phyloP scores from a whole-genome alignment of 2,329 filamentous ascomycete genomes.

The Balansia obtecta region DNA sequence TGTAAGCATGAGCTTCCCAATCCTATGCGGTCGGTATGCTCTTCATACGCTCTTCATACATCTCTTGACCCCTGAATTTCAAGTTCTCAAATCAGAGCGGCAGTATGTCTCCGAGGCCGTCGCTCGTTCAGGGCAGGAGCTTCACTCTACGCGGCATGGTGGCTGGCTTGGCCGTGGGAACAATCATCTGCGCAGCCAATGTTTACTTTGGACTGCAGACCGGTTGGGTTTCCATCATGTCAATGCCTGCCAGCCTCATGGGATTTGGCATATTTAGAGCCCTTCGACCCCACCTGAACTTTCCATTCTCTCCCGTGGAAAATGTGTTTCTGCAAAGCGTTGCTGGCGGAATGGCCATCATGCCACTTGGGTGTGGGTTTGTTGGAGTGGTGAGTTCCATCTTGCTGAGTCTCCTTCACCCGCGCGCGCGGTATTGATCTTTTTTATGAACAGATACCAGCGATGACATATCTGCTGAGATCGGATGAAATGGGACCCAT shows the following conservation, averaged over 20 bases:
- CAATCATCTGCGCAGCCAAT: constrained; percentile 90
- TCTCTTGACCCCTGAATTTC: too few species aligned
- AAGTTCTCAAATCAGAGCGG: too few species aligned
- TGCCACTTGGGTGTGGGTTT: constrained; percentile 91
- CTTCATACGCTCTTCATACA: too few species aligned
- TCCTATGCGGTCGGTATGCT: too few species aligned
- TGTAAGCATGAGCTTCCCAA: not conserved
- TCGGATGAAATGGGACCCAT: constrained; percentile 69
- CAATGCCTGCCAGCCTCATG: constrained; percentile 89
- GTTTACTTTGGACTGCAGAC: constrained; percentile 99
- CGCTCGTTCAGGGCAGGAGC: constrained; percentile 40
- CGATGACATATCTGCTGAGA: constrained; percentile 74
- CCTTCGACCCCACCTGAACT: constrained; percentile 56
- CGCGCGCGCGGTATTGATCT: constrained; percentile 5
- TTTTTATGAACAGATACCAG: constrained; percentile 48
- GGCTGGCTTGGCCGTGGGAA: constrained; percentile 72
- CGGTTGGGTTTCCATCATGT: constrained; percentile 66
- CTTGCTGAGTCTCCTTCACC: not conserved
- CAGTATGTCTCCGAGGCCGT: constrained; percentile 3
- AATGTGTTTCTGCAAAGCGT: constrained; percentile 96
- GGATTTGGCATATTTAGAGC: constrained; percentile 89
- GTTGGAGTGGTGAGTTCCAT: constrained; percentile 59
- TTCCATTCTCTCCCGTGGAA: constrained; percentile 86
- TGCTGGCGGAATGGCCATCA: constrained; percentile 87
- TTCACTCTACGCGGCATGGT: constrained; percentile 75